phyloP scores from a whole-genome alignment of 2,329 filamentous ascomycete species.

The Pestalotiopsis sp. region DNA sequence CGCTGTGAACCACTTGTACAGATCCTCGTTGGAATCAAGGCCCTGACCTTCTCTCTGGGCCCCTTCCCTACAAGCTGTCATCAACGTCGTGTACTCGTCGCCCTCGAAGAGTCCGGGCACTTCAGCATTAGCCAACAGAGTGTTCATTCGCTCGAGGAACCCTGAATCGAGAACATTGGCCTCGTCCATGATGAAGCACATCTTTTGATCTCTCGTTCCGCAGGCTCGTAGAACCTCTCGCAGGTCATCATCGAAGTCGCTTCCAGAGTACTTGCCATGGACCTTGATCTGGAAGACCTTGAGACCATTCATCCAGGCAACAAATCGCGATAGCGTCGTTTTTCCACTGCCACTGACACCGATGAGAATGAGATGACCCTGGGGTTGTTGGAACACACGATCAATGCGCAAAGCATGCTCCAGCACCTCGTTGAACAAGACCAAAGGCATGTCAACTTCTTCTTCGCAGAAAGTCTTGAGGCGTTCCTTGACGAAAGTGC shows the following conservation, averaged over 20 bases:
- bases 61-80: slow-evolving; percentile 99
- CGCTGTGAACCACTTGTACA: slow-evolving; percentile 99
- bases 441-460: slow-evolving; percentile 96
- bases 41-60: slow-evolving; percentile 93
- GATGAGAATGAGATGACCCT: slow-evolving; percentile 97
- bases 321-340: slow-evolving; percentile 95
- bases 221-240: slow-evolving; percentile 89
- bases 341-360: slow-evolving; percentile 98
- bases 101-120: slow-evolving; percentile 98
- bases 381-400: slow-evolving; percentile 95
- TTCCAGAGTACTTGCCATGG: slow-evolving; percentile 95
- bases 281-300: slow-evolving; percentile 99
- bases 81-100: slow-evolving; percentile 96
- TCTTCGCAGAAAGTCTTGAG: slow-evolving; percentile 99
- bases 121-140: slow-evolving; percentile 96
- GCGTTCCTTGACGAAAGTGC: slow-evolving; percentile 96
- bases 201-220: slow-evolving; percentile 98
- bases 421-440: slow-evolving; percentile 98
- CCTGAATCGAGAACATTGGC: slow-evolving; percentile 97
- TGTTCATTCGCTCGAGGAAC: slow-evolving; percentile 99
- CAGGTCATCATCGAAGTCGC: slow-evolving; percentile 98
- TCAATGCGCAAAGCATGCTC: slow-evolving; percentile 98
- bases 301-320: slow-evolving; percentile 99
- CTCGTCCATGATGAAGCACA: slow-evolving; percentile 99
- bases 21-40: slow-evolving; percentile 94